Base-by-base conservation (phyloP, 192 early-diverging fungal species). In the Chytriomyces sp. region DNA sequence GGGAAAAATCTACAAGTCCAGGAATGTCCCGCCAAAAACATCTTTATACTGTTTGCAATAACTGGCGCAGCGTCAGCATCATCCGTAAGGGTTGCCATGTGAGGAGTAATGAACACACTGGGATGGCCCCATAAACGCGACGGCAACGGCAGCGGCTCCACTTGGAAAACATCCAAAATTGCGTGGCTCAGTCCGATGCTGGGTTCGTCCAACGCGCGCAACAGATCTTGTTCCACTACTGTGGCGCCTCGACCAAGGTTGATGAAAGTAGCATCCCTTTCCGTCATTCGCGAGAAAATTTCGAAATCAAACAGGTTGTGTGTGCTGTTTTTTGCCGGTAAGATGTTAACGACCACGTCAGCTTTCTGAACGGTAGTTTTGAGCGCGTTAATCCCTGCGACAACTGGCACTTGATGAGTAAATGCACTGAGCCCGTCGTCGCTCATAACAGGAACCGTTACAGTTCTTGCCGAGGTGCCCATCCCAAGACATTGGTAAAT, bases 61-160 rank as follows among this genome's bases (percentile, higher is more conserved):
- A 45, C 45, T 13, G n/a, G 6, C 28, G 68, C 47, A n/a, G 68
- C 47, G 26, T 16, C 23, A 1, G 23, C 45, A 45, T 69, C 50
- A 43, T 76, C 75, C 44, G 75, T 76, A 7, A 76, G 50, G 4
- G 75, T 63, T 57, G 75, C 75, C 67, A 76, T 69, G 45, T 76
- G 75, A 5, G 75, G 75, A 48, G 75, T 76, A 7, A 76, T 45
- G 48, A 76, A 9, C 5, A 76, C 75, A 23, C 20, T 48, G 7
- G 20, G 35, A 23, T 76, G 75, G 0, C 4, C 26, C 75, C 75
- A 76, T 11, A 76, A 59, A 16, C 45, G 64, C 47, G 64, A 69
- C 3, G n/a, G 6, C 23, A 43, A 50, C 45, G 75, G 59, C 35
- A 76, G 57, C 11, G 75, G 75, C 62, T 76, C 75, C 11, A 68